phyloP scores from a whole-genome alignment of 768 basidiomycete genomes.

The Leccinum incarnatum region DNA sequence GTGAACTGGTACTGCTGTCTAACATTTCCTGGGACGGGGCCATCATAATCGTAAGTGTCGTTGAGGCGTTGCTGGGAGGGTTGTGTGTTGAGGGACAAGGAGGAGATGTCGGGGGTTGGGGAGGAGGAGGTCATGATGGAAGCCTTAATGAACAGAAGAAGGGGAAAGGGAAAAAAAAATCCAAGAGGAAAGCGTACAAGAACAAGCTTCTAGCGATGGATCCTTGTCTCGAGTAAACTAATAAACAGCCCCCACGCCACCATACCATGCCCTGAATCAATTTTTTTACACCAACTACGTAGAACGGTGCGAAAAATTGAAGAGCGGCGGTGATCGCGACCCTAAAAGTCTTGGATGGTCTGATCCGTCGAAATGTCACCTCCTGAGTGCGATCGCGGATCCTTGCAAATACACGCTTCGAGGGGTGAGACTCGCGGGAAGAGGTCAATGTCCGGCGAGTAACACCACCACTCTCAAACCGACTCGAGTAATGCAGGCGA shows the following conservation, averaged over 20 bases:
- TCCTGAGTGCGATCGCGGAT: slow-evolving; percentile 8
- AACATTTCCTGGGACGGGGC: slow-evolving; percentile 43
- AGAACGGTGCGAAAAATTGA: no score
- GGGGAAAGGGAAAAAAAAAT: slow-evolving; percentile 28
- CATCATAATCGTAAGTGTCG: slow-evolving; percentile 84
- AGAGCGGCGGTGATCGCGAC: slow-evolving; percentile 11
- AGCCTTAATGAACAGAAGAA: slow-evolving; percentile 26
- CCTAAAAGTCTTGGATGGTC: background rate
- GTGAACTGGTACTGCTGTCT: slow-evolving; percentile 71
- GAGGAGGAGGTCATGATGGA: slow-evolving; percentile 73
- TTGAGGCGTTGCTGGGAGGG: slow-evolving; percentile 75
- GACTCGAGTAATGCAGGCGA: background rate
- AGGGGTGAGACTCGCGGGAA: background rate
- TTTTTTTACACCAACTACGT: slow-evolving; percentile 3
- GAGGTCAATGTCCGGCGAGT: background rate
- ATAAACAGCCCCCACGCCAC: slow-evolving; percentile 34
- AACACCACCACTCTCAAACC: background rate
- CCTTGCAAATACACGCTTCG: slow-evolving; percentile 7
- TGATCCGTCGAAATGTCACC: background rate
- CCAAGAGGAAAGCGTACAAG: slow-evolving; percentile 24
- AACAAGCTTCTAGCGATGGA: slow-evolving; percentile 10
- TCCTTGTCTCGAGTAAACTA: slow-evolving; percentile 17
- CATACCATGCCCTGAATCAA: slow-evolving; percentile 18
- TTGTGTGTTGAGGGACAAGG: slow-evolving; percentile 66
- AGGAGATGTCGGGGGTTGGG: slow-evolving; percentile 73